Evolutionary conservation across 2,329 filamentous ascomycete genomes (phyloP).

Genomic region (Zasmidium citrigriseum): DNA sequence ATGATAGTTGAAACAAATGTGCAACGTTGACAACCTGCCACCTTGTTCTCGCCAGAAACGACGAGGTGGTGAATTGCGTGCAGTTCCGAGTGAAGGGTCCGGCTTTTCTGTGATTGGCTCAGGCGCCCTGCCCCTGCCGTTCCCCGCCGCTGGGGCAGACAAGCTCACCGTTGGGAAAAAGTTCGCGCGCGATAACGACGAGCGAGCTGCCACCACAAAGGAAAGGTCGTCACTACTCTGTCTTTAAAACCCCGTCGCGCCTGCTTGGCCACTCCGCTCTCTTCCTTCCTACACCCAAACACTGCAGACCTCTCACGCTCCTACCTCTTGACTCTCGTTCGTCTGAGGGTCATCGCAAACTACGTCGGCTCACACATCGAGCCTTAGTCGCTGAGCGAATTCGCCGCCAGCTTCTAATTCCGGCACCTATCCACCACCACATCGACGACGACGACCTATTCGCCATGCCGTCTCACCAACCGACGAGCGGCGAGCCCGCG

Average conservation of each 20-base stretch:
- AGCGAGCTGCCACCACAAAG: too few species aligned
- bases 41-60: not conserved
- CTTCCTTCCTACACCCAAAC: not conserved
- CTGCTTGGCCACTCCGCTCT: not conserved
- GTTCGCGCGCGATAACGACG: too few species aligned
- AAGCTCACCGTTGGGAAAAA: too few species aligned
- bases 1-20: too few species aligned
- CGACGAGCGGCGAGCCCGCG: constrained; percentile 34
- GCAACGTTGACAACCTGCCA: not conserved
- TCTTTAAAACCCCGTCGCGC: not conserved
- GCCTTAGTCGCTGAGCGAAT: not conserved
- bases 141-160: not conserved
- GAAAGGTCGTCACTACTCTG: not conserved
- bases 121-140: not conserved
- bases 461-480: constrained; percentile 55
- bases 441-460: constrained; percentile 1
- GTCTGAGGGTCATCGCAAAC: not conserved
- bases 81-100: not conserved
- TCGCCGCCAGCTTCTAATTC: not conserved
- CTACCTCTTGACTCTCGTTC: not conserved
- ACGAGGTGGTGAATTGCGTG: not conserved
- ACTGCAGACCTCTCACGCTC: not conserved
- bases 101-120: not conserved
- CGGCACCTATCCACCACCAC: constrained; percentile 1
- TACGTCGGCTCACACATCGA: not conserved